Base-by-base conservation (phyloP, 1,284 basidiomycete species). In the Cryptococcus depauperatus region DNA sequence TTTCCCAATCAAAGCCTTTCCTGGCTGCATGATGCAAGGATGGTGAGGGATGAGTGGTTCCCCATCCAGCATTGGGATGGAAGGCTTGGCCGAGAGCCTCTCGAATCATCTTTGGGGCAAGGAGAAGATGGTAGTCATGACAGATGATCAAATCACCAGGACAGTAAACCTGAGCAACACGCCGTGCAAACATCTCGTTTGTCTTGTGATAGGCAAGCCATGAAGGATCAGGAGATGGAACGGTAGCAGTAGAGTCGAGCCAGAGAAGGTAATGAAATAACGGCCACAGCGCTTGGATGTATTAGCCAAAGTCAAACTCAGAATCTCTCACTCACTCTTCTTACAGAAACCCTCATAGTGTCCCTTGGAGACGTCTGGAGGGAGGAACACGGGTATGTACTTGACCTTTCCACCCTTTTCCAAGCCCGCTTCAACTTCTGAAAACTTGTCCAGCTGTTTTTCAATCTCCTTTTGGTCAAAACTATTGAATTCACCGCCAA, bases 321-420 rank as follows among this genome's bases (percentile, higher is more conserved):
- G 21, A 3, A 14, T 23, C 1, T 35, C 52, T 2, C 14, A 77
- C 80, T 73, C 62, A 90, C 85, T 95, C 59, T 85, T 83, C 71
- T 99, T 99, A 80, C 92, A 97, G 73, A 96, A 97, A 0, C 91
- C 92, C 59, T 92, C 89, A 66, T 96, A 96, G 69, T 95, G 90
- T 0, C 85, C 87, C 65, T 90, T 89, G 22, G 87, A 88, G 33
- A 89, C 79, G 67, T 83, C 82, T 64, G 90, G 85, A 54, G 91
- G 85, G 22, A 95, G 76, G 85, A 90, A 95, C 16, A 96, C 86
- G 10, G 92, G 90, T 13, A 90, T 79, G 61, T 90, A 95, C 39
- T 74, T 77, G 40, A 81, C 79, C 58, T 74, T 73, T 41, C 79
- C 77, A 49, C 78, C 77, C 19, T 64, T 49, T 37, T 65, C 58